Evolutionary conservation across 371 early-diverging fungal species (phyloP).

Genomic region (Mucor irregularis): DNA sequence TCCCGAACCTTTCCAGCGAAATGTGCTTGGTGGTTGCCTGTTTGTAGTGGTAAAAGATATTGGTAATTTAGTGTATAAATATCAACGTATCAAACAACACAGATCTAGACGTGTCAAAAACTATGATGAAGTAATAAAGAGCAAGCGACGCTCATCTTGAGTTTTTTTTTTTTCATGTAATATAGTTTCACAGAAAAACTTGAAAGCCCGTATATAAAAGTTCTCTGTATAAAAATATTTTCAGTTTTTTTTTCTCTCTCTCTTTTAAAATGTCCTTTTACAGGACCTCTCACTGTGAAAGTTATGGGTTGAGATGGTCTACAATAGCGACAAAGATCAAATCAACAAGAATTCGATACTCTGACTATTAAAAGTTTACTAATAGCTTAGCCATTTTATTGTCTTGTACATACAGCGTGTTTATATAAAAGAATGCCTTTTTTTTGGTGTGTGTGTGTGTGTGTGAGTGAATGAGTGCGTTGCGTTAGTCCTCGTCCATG

Average conservation of each 20-base stretch:
- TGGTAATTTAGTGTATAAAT: conserved; percentile 38
- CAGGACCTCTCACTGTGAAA: conserved; percentile 20
- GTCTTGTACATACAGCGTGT: conserved; percentile 23
- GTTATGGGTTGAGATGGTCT: conserved; percentile 17
- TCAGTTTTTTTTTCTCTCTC: not conserved
- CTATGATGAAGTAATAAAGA: conserved; percentile 19
- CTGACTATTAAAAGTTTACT: conserved; percentile 6
- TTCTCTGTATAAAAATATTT: not conserved
- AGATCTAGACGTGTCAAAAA: conserved; percentile 40
- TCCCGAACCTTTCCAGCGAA: conserved; percentile 61
- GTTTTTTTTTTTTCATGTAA: too few species aligned
- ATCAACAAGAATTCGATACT: conserved; percentile 17
- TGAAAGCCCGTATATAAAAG: not conserved
- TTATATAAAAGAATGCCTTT: not conserved
- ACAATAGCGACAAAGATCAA: conserved; percentile 24
- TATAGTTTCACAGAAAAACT: too few species aligned
- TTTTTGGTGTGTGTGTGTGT: conserved; percentile 3
- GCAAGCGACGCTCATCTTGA: not conserved
- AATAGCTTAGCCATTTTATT: conserved; percentile 15
- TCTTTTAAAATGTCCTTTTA: conserved; percentile 8
- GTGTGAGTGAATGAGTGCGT: not conserved
- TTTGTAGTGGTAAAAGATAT: conserved; percentile 61
- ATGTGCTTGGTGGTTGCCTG: conserved; percentile 60
- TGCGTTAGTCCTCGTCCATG: conserved; percentile 38
- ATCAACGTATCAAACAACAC: conserved; percentile 38